Evolutionary conservation across 805 yeast species (phyloP).

Genomic region (Zygoascus ofunaensis): DNA sequence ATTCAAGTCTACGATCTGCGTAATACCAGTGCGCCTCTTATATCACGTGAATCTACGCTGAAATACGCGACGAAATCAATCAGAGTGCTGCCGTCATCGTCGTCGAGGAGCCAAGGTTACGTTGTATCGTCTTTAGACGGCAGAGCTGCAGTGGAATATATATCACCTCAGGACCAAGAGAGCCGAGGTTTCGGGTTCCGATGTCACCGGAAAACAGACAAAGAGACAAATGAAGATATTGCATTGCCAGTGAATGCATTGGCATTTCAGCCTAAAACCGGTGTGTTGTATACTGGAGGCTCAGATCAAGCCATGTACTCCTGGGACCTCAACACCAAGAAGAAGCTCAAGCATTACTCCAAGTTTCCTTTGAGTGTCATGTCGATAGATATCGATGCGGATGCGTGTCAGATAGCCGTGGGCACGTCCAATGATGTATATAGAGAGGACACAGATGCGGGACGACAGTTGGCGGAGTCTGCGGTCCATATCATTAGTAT

Average conservation of each 20-base stretch:
- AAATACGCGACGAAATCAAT: conserved; percentile 55
- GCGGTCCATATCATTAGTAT: background rate
- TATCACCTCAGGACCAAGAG: conserved; percentile 37
- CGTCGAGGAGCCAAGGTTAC: conserved; percentile 24
- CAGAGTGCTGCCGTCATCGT: conserved; percentile 27
- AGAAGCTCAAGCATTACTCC: conserved; percentile 37
- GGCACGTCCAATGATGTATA: conserved; percentile 45
- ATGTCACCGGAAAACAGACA: conserved; percentile 47
- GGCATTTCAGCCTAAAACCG: conserved; percentile 32
- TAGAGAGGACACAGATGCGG: conserved; percentile 26
- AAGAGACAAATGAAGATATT: conserved; percentile 35
- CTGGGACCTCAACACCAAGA: conserved; percentile 41
- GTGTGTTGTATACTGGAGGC: conserved; percentile 43
- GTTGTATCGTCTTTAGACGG: conserved; percentile 76
- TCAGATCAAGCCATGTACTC: conserved; percentile 42
- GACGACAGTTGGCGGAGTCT: conserved; percentile 7
- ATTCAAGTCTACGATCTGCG: conserved; percentile 53
- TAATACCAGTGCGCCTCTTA: conserved; percentile 37
- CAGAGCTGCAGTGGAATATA: conserved; percentile 63
- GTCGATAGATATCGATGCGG: conserved; percentile 29
- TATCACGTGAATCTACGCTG: conserved; percentile 52
- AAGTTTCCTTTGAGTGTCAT: conserved; percentile 33
- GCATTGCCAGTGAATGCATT: conserved; percentile 46
- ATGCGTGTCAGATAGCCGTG: conserved; percentile 32
- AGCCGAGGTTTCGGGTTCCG: conserved; percentile 62